Percentiles rank a stretch among this genome's conserved stretches.
Evolutionary conservation across 1,139 yeast genomes (phyloP).

Genomic region (Taphrina deformans): DNA sequence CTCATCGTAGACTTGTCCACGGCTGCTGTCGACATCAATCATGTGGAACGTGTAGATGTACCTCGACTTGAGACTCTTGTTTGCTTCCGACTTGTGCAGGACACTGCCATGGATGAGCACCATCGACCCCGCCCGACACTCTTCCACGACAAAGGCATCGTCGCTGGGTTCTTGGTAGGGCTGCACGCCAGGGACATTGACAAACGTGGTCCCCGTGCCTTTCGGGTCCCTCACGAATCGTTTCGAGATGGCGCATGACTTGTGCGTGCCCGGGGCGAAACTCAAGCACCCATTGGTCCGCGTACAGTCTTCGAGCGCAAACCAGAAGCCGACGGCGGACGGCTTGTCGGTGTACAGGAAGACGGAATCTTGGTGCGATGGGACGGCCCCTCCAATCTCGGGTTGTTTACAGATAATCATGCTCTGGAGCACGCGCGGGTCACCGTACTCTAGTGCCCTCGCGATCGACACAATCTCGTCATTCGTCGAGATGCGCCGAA

Average conservation of each 20-base stretch:
- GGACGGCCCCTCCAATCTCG: slow-evolving; percentile 70
- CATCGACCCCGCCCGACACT: slow-evolving; percentile 57
- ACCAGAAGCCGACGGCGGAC: slow-evolving; percentile 78
- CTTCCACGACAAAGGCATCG: slow-evolving; percentile 54
- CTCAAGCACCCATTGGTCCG: slow-evolving; percentile 66
- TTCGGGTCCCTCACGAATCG: slow-evolving; percentile 57
- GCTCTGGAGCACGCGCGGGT: slow-evolving; percentile 73
- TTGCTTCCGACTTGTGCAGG: slow-evolving; percentile 68
- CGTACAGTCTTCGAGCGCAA: slow-evolving; percentile 75
- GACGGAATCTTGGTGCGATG: slow-evolving; percentile 75
- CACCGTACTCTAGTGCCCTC: slow-evolving; percentile 54
- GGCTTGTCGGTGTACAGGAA: slow-evolving; percentile 72
- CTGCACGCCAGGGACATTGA: slow-evolving; percentile 38
- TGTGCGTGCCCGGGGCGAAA: slow-evolving; percentile 74
- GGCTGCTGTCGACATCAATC: slow-evolving; percentile 60
- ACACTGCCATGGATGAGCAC: slow-evolving; percentile 70
- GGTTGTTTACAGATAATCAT: slow-evolving; percentile 84
- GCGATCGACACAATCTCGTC: slow-evolving; percentile 57
- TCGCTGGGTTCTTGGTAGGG: slow-evolving; percentile 38
- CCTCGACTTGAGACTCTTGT: slow-evolving; percentile 58
- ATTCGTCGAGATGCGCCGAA: slow-evolving; percentile 55
- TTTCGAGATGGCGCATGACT: slow-evolving; percentile 57
- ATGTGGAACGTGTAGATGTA: slow-evolving; percentile 80
- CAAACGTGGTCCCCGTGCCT: slow-evolving; percentile 56
- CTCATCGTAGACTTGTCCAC: slow-evolving; percentile 52